Percentiles rank a stretch among this genome's conserved stretches.
Evolutionary conservation across 1,284 basidiomycete species (phyloP).

Genomic region (Austroboletus rostrupii): DNA sequence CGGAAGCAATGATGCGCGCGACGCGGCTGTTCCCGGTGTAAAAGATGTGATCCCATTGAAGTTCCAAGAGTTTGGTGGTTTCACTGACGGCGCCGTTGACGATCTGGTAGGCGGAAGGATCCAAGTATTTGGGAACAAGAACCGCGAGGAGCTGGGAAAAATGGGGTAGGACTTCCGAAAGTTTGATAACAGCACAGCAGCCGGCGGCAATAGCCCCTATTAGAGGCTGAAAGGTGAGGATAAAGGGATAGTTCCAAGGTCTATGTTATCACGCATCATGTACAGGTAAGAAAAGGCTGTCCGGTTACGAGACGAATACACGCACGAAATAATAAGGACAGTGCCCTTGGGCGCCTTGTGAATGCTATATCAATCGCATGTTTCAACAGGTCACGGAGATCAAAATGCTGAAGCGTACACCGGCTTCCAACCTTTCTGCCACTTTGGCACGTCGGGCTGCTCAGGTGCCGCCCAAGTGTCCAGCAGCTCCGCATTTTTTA

Average conservation of each 20-base stretch:
- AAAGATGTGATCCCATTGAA: conserved; percentile 59
- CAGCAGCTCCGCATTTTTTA: conserved; percentile 20
- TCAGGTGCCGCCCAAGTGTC: conserved; percentile 26
- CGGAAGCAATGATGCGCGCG: conserved; percentile 56
- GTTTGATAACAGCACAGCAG: conserved; percentile 56
- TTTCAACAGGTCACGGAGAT: neutral
- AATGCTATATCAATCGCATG: conserved; percentile 20
- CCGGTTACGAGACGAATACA: neutral
- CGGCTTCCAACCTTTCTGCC: conserved; percentile 29
- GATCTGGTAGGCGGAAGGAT: conserved; percentile 43
- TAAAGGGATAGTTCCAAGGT: conserved; percentile 56
- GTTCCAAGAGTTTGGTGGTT: conserved; percentile 46
- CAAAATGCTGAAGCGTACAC: conserved; percentile 14
- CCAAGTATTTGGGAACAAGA: conserved; percentile 63
- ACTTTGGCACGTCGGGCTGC: conserved; percentile 20
- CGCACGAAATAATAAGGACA: conserved; percentile 37
- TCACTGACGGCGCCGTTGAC: conserved; percentile 59
- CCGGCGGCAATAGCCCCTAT: conserved; percentile 63
- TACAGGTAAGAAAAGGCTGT: neutral
- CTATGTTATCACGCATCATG: conserved; percentile 18
- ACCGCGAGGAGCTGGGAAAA: conserved; percentile 50
- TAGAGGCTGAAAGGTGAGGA: conserved; percentile 48
- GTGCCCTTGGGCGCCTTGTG: conserved; percentile 45
- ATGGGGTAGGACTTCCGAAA: conserved; percentile 55
- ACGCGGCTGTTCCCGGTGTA: conserved; percentile 42